phyloP scores from a whole-genome alignment of 192 early-diverging fungal species.

The Coemansia sp. region DNA sequence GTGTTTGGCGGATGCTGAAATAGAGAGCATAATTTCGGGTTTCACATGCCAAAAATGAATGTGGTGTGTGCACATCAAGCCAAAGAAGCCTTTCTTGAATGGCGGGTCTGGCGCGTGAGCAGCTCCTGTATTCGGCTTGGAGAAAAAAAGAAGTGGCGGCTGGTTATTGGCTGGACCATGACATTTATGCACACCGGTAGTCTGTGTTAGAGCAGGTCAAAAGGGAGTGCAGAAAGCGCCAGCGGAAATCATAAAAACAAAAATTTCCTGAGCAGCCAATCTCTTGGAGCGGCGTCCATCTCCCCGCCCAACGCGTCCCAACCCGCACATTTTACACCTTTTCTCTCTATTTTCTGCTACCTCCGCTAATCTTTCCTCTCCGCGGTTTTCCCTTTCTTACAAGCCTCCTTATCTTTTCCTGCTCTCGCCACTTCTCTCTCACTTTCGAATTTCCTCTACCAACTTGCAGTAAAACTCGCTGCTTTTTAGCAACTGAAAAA shows the following conservation, averaged over 20 bases:
- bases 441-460: constrained; percentile 6
- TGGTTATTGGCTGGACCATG: constrained; percentile 6
- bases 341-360: constrained; percentile 1
- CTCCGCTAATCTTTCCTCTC: constrained; percentile 1
- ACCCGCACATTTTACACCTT: background rate
- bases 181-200: background rate
- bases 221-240: constrained; percentile 1
- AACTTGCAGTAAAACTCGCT: background rate
- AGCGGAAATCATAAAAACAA: constrained; percentile 4
- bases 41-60: constrained; percentile 1
- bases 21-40: background rate
- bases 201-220: background rate
- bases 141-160: background rate
- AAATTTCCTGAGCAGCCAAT: constrained; percentile 1
- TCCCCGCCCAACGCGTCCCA: constrained; percentile 3
- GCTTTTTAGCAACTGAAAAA: background rate
- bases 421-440: background rate
- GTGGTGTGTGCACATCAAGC: background rate
- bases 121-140: background rate
- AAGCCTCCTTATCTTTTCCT: background rate
- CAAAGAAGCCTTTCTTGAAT: background rate
- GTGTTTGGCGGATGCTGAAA: background rate
- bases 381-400: constrained; percentile 7
- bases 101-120: background rate
- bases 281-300: constrained; percentile 3